Base-by-base conservation (phyloP, 768 basidiomycete species). In the Russula abietina region DNA sequence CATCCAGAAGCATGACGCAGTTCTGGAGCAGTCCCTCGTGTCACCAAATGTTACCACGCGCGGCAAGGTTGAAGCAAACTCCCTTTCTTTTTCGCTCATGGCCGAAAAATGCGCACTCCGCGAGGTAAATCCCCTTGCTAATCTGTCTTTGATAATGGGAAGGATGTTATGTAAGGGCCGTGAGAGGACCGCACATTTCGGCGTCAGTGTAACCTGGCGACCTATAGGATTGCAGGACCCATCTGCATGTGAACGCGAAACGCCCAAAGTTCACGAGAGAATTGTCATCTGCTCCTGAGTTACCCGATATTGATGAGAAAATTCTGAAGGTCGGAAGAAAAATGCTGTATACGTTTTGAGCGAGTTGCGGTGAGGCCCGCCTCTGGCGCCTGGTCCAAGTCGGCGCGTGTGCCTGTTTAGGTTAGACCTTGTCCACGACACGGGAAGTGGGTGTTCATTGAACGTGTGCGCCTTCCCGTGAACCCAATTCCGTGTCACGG, bases 61-160 rank as follows among this genome's bases (percentile, higher is more conserved):
- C 57, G 57, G 57, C 46, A 49, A 32, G n/a, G 57, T 63, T 45
- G 57, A 63, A 48, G 51, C 28, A 59, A 62, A 54, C 50, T 48
- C 57, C 45, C 33, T 63, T 54, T 59, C 57, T 24, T 59, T 59
- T 53, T 58, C 62, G 56, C 45, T 63, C 28, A 51, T 19, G 39
- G 52, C 62, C 62, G 57, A 58, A 48, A 43, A 62, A 59, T 32
- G 57, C 55, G 49, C 38, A 49, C 62, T 58, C 62, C 57, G 62
- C 36, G 57, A 49, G 16, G 45, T 54, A 56, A 33, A 58, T 49
- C 43, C 30, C 43, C 43, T 46, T 46, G 26, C 26, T 53, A 26
- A 48, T 53, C 61, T 46, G 50, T 17, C 45, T 39, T 63, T 59
- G 38, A 58, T 48, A 33, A 63, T 48, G 52, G 43, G 51, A 54